Percentiles rank a stretch among this genome's conserved stretches.
Conservation (phyloP, 192 early-diverging fungal genomes). For the Podila horticola region DNA sequence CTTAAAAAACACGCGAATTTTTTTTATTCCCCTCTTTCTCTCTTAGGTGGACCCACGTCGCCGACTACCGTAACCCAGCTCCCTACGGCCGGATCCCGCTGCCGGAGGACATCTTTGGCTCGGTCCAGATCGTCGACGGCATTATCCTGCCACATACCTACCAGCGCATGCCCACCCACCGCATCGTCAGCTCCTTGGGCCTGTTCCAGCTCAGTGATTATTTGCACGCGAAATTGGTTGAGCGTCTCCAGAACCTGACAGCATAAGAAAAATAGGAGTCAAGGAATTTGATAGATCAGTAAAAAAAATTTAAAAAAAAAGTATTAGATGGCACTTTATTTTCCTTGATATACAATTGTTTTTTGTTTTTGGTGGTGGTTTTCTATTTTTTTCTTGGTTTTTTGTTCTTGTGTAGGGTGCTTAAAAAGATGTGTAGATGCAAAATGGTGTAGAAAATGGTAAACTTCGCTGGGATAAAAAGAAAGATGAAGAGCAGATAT, state of each 20-base stretch:
- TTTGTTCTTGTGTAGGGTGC: background rate
- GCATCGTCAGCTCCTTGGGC: conserved; percentile 61
- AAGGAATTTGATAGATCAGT: too few species aligned
- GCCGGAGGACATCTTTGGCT: conserved; percentile 73
- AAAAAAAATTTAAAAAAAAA: too few species aligned
- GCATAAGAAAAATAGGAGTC: background rate
- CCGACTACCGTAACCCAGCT: conserved; percentile 40
- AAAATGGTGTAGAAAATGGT: background rate
- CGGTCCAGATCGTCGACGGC: conserved; percentile 61
- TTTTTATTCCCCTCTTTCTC: background rate
- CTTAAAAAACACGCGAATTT: background rate
- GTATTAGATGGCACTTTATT: too few species aligned
- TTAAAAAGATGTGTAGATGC: too few species aligned
- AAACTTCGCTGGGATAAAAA: conserved; percentile 5
- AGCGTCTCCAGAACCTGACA: conserved; percentile 27
- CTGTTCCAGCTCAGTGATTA: conserved; percentile 62
- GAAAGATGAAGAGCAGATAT: conserved; percentile 5
- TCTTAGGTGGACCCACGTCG: conserved; percentile 40
- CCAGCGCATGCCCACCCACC: conserved; percentile 68
- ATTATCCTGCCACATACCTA: conserved; percentile 58
- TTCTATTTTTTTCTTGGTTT: conserved; percentile 2
- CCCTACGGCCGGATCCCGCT: conserved; percentile 59
- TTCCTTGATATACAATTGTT: too few species aligned
- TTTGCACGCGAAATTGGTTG: conserved; percentile 53
- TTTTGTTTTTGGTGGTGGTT: background rate